Conservation (phyloP, 176 grass and related monocot genomes). For the Zizania latifolia region DNA sequence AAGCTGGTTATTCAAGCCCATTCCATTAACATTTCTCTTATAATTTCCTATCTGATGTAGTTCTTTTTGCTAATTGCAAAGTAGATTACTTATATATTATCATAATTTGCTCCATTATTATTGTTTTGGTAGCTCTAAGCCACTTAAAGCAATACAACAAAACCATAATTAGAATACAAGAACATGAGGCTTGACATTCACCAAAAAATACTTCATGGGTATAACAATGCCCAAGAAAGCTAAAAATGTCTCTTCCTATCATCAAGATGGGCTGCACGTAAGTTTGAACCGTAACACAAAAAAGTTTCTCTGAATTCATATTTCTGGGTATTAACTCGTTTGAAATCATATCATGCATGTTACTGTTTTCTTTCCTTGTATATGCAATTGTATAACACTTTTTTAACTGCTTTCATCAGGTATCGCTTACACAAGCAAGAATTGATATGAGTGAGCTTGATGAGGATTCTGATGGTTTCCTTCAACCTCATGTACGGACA, state of each 20-base stretch:
- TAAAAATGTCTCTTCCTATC: background rate
- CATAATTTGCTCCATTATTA: background rate
- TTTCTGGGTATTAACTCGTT: background rate
- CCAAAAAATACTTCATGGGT: background rate
- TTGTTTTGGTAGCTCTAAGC: background rate
- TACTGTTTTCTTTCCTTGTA: background rate
- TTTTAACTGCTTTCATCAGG: slow-evolving; percentile 40
- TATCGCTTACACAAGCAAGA: slow-evolving; percentile 99
- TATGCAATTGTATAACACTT: background rate
- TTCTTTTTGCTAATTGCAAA: background rate
- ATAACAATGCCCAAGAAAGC: background rate
- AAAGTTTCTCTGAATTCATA: background rate
- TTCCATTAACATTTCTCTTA: background rate
- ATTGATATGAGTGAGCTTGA: slow-evolving; percentile 99
- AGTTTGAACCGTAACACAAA: background rate
- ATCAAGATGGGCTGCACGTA: background rate
- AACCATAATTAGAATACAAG: background rate
- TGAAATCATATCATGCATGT: background rate
- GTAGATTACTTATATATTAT: background rate
- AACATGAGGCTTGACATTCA: background rate
- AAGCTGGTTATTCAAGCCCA: background rate
- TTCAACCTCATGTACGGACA: slow-evolving; percentile 86
- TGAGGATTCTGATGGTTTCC: slow-evolving; percentile 99
- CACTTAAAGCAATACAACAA: background rate
- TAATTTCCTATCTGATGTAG: background rate